Evolutionary conservation across 1,284 basidiomycete genomes (phyloP), one percentile per base, ranked within the genome.

Genomic region (Leucoagaricus sp.): DNA sequence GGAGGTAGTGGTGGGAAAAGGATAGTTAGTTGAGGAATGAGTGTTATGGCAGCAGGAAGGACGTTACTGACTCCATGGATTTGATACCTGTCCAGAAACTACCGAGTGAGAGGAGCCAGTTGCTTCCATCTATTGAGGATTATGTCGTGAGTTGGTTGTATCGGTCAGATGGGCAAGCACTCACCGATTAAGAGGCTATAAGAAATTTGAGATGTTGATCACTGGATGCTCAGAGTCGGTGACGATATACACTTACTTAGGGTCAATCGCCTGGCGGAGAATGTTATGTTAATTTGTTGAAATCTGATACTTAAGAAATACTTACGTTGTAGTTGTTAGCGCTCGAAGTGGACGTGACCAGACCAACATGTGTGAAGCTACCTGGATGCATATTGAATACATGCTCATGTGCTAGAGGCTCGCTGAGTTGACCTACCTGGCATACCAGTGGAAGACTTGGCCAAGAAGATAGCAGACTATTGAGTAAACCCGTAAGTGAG

Each of bases 81-180:
- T 78, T 78, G 62, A 81, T 81, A 13, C 79, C 79, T 9, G 73
- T 79, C 79, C 80, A 81, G 70, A 77, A 82, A 55, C 77, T 80
- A 15, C 80, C 80, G 4, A 82, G 65, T 17, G 78, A 75, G 15
- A 82, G 68, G 50, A 68, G 71, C 79, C 78, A 81, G 48, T 68
- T 70, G 60, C 67, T 66, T 34, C 71, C 69, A 55, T 72, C 71
- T 73, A 21, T 29, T 23, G 13, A 2, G 17, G n/a, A n/a, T n/a
- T n/a, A n/a, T n/a, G 15, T 15, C 12, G 21, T 49, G 4, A 38
- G 23, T 23, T 29, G 28, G 15, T 17, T 36, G 31, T 34, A n/a
- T n/a, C n/a, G n/a, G n/a, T n/a, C n/a, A n/a, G n/a, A n/a, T 5
- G 10, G 13, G 19, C 10, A 38, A 48, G 47, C 31, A 57, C 64